Conservation (phyloP, 2,329 filamentous ascomycete genomes). For the Aureobasidium sp. region DNA sequence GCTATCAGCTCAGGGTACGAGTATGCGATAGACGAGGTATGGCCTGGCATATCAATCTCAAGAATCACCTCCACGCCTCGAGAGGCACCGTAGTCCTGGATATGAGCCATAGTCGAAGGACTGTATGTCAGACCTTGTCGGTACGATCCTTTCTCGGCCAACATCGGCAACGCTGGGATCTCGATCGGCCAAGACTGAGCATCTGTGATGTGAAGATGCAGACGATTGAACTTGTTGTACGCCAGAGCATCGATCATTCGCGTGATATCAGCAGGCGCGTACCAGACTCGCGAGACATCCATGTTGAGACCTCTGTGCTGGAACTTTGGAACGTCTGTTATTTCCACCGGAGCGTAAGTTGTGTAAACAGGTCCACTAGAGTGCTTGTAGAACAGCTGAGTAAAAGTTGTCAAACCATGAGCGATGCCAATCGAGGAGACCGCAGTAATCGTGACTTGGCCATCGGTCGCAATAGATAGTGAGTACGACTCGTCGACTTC, state of each 20-base stretch:
- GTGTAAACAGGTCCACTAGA: constrained; percentile 56
- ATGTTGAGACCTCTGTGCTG: constrained; percentile 70
- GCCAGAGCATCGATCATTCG: constrained; percentile 67
- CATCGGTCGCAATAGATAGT: constrained; percentile 50
- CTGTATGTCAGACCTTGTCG: constrained; percentile 58
- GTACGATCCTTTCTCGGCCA: constrained; percentile 68
- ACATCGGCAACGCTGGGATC: constrained; percentile 63
- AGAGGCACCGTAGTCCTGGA: constrained; percentile 62
- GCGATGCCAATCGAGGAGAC: constrained; percentile 60
- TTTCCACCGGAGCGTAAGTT: constrained; percentile 58
- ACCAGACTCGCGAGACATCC: constrained; percentile 68
- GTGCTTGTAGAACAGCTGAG: constrained; percentile 71
- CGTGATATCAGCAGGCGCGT: constrained; percentile 57
- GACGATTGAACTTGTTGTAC: constrained; percentile 74
- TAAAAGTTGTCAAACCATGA: constrained; percentile 66
- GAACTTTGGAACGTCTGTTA: constrained; percentile 67
- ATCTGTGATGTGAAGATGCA: constrained; percentile 76
- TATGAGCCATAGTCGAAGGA: constrained; percentile 51
- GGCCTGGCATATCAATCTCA: constrained; percentile 75
- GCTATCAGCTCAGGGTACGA: constrained; percentile 64
- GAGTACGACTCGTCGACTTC: constrained; percentile 69
- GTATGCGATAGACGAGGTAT: constrained; percentile 60
- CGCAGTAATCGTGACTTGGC: constrained; percentile 55
- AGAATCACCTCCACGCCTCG: constrained; percentile 64
- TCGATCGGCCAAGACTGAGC: constrained; percentile 80